Evolutionary conservation across 1,284 basidiomycete species (phyloP).

Genomic region (Fistulinella cinereoalba): DNA sequence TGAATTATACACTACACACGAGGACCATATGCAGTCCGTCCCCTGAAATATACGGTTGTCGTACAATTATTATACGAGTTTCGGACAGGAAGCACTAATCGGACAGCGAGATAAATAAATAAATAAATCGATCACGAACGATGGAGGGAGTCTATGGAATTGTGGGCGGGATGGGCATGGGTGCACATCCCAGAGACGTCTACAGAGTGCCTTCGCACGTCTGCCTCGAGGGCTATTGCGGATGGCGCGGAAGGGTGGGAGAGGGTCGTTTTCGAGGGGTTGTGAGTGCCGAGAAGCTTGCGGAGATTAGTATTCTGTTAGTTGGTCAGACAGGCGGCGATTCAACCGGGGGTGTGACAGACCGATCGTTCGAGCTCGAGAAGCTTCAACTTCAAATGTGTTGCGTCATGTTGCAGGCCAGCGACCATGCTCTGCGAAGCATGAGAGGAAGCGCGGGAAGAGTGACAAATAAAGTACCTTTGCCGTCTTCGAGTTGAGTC

Average conservation of each 20-base stretch:
- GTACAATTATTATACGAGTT: slow-evolving; percentile 19
- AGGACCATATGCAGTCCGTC: no score
- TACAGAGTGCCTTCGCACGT: slow-evolving; percentile 33
- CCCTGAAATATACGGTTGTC: slow-evolving; percentile 20
- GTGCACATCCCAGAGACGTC: slow-evolving; percentile 33
- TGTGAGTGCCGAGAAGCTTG: slow-evolving; percentile 31
- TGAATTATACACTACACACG: slow-evolving; percentile 12
- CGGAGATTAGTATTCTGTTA: slow-evolving; percentile 31
- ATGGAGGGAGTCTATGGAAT: slow-evolving; percentile 5
- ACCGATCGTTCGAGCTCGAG: slow-evolving; percentile 67
- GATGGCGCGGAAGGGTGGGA: slow-evolving; percentile 29
- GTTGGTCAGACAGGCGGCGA: neutral
- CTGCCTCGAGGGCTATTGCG: slow-evolving; percentile 29
- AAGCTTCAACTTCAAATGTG: slow-evolving; percentile 54
- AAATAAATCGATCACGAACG: slow-evolving; percentile 12
- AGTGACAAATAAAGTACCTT: slow-evolving; percentile 44
- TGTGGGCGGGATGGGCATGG: slow-evolving; percentile 20
- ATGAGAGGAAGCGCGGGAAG: neutral
- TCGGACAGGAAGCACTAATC: neutral
- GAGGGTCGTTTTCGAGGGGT: slow-evolving; percentile 17
- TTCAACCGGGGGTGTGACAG: neutral
- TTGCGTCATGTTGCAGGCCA: slow-evolving; percentile 61
- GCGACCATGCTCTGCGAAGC: slow-evolving; percentile 63
- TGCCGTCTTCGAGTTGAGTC: slow-evolving; percentile 67
- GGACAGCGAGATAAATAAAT: neutral